Conservation (phyloP, 176 grass and related monocot genomes). For the Alopecurus myosuroides region DNA sequence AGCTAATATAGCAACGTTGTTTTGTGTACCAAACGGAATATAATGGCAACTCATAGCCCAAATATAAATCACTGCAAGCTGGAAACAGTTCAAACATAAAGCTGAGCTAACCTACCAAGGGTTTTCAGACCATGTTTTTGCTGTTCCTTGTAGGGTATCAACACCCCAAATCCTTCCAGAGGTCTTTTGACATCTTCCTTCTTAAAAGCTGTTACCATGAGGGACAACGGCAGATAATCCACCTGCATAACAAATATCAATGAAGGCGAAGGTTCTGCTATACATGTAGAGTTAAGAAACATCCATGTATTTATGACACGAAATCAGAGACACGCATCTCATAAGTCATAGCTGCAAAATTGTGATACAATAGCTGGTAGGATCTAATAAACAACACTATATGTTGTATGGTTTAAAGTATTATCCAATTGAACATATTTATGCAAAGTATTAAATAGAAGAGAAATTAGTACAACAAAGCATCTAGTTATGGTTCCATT, state of each 20-base stretch:
- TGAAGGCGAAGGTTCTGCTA: neutral
- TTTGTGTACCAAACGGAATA: neutral
- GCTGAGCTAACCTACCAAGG: slow-evolving; percentile 53
- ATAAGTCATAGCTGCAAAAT: neutral
- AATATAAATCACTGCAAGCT: neutral
- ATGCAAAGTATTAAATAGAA: neutral
- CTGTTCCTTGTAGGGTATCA: slow-evolving; percentile 93
- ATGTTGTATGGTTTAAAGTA: neutral
- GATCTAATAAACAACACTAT: neutral
- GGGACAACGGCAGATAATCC: slow-evolving; percentile 82
- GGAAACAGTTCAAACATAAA: slow-evolving; percentile 19
- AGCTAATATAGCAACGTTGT: neutral
- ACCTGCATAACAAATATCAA: slow-evolving; percentile 48
- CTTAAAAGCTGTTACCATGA: slow-evolving; percentile 89
- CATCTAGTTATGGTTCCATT: neutral
- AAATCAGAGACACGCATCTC: neutral
- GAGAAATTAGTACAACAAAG: neutral
- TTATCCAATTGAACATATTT: neutral
- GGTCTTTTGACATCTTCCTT: slow-evolving; percentile 87
- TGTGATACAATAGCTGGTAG: neutral
- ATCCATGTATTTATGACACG: neutral
- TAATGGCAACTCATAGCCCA: neutral
- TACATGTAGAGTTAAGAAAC: neutral
- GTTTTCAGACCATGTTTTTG: slow-evolving; percentile 83
- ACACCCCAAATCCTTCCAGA: slow-evolving; percentile 90